Conservation (phyloP, 352 stramenopile species). For the Phytopythium chamaehyphon region DNA sequence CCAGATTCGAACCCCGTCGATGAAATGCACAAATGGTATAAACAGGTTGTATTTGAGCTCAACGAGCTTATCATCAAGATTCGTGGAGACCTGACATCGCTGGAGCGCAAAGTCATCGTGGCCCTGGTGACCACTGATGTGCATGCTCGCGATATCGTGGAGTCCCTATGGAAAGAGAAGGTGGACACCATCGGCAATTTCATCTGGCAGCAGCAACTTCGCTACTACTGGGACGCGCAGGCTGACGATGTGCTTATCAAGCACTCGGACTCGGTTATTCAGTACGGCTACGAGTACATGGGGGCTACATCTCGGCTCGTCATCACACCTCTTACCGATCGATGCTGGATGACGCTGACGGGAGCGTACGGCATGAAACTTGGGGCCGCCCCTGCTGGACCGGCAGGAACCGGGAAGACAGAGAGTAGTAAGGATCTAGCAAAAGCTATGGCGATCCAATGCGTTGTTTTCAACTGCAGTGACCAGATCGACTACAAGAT, state of each 20-base stretch:
- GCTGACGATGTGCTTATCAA: conserved; percentile 88
- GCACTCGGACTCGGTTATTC: conserved; percentile 84
- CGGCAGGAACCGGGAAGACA: conserved; percentile 95
- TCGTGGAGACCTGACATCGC: conserved; percentile 78
- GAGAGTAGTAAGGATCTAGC: conserved; percentile 95
- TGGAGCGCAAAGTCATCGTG: conserved; percentile 92
- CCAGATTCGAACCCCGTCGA: conserved; percentile 23
- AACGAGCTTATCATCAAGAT: conserved; percentile 93
- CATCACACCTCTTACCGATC: conserved; percentile 90
- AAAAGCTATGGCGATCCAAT: conserved; percentile 93
- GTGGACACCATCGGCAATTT: conserved; percentile 85
- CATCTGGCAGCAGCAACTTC: conserved; percentile 93
- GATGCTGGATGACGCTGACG: conserved; percentile 96
- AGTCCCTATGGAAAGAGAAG: conserved; percentile 61
- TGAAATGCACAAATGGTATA: conserved; percentile 66
- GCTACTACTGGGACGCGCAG: conserved; percentile 92
- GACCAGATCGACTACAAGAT: conserved; percentile 97
- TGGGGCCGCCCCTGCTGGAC: conserved; percentile 89
- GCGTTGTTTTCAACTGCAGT: conserved; percentile 95
- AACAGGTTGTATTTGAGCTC: conserved; percentile 77
- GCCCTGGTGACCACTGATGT: conserved; percentile 92
- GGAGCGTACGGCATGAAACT: conserved; percentile 92
- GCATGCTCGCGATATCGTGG: conserved; percentile 88
- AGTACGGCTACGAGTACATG: conserved; percentile 96
- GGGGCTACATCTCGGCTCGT: conserved; percentile 86